Conservation (phyloP, 495 filamentous ascomycete genomes). For the Hypoxylon fuscum region DNA sequence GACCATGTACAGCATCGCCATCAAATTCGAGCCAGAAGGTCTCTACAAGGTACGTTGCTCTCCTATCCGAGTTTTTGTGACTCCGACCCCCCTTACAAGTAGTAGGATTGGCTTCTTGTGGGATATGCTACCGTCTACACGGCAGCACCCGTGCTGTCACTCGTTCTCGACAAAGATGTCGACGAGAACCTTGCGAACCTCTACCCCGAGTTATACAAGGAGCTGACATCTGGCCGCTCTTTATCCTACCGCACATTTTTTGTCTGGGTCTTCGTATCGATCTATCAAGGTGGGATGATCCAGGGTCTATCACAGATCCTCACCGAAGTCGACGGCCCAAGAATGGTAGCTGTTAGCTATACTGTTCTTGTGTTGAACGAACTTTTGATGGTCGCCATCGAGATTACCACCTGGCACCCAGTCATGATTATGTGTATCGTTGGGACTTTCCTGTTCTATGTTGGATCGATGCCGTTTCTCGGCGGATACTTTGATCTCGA, state of each 20-base stretch:
- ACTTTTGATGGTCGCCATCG: slow-evolving; percentile 93
- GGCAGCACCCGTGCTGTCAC: slow-evolving; percentile 89
- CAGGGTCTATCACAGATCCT: slow-evolving; percentile 91
- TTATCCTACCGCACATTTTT: slow-evolving; percentile 95
- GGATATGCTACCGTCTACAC: slow-evolving; percentile 98
- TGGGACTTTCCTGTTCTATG: slow-evolving; percentile 80
- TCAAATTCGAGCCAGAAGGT: slow-evolving; percentile 89
- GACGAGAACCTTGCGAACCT: slow-evolving; percentile 91
- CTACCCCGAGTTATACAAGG: slow-evolving; percentile 97
- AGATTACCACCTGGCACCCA: slow-evolving; percentile 96
- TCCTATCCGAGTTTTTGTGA: not conserved
- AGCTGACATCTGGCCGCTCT: slow-evolving; percentile 83
- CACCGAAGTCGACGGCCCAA: slow-evolving; percentile 71
- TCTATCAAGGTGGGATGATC: slow-evolving; percentile 95
- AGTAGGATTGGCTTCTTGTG: slow-evolving; percentile 90
- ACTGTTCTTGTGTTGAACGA: slow-evolving; percentile 94
- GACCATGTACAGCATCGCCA: slow-evolving; percentile 95
- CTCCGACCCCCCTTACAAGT: slow-evolving; percentile 36
- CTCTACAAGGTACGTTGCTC: slow-evolving; percentile 73
- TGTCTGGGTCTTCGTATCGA: slow-evolving; percentile 92
- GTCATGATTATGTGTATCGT: slow-evolving; percentile 88
- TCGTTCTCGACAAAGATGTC: slow-evolving; percentile 96
- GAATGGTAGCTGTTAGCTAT: slow-evolving; percentile 90
- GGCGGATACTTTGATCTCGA: slow-evolving; percentile 88
- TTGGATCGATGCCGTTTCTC: slow-evolving; percentile 86